Evolutionary conservation across 495 filamentous ascomycete genomes (phyloP).

Genomic region (Collariella sp.): DNA sequence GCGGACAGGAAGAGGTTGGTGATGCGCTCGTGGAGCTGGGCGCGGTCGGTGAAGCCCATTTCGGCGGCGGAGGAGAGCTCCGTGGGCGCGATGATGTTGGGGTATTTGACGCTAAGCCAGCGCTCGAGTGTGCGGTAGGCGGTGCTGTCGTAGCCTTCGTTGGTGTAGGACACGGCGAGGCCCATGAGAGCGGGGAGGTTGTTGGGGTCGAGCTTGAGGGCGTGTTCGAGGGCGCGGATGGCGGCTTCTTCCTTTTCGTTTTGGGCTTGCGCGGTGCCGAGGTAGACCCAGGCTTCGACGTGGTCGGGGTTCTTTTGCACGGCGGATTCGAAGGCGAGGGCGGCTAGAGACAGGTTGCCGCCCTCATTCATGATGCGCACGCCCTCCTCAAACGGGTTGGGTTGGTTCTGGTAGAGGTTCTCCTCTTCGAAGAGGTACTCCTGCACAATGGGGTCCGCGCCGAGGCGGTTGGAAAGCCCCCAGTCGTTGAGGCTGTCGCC

Average conservation of each 20-base stretch:
- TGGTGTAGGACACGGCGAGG: constrained; percentile 95
- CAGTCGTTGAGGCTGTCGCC: constrained; percentile 60
- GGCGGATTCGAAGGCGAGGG: constrained; percentile 94
- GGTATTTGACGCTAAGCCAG: constrained; percentile 92
- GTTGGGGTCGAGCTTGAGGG: constrained; percentile 73
- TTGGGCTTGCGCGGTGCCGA: constrained; percentile 87
- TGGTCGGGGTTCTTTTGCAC: constrained; percentile 82
- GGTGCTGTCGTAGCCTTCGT: constrained; percentile 94
- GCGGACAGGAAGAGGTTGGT: constrained; percentile 85
- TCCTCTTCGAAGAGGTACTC: constrained; percentile 93
- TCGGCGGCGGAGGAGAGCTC: constrained; percentile 63
- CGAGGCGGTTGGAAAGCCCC: constrained; percentile 33
- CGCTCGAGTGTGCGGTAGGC: constrained; percentile 95
- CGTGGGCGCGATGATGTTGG: constrained; percentile 57
- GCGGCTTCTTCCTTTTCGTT: constrained; percentile 97
- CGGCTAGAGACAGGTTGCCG: constrained; percentile 87
- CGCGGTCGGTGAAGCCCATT: constrained; percentile 85
- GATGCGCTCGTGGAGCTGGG: constrained; percentile 80
- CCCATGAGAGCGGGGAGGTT: constrained; percentile 90
- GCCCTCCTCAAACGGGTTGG: constrained; percentile 82
- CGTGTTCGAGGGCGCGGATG: constrained; percentile 94
- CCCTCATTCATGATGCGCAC: constrained; percentile 83
- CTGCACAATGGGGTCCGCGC: constrained; percentile 64
- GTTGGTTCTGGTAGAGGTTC: constrained; percentile 69
- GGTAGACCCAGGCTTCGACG: constrained; percentile 83